These are phyloP conservation scores for Parietichytrium sp. DNA, from an alignment of 108 stramenopile species.

Conservation along the genomic window DNA sequence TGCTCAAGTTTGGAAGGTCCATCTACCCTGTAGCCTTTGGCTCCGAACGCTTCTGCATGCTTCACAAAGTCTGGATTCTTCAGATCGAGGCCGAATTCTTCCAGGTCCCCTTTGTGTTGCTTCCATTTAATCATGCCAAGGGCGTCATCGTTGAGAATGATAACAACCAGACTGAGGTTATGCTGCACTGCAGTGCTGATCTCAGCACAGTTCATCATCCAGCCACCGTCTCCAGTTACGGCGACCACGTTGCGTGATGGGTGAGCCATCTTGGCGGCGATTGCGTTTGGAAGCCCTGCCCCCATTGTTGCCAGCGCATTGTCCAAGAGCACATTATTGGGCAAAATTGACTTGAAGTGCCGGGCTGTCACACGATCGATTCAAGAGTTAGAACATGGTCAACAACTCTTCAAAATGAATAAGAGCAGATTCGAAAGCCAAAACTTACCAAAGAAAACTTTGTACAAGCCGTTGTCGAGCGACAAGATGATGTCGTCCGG, in stretches of 20 bases:
- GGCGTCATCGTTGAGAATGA: conserved; percentile 48
- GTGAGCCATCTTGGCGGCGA: conserved; percentile 36
- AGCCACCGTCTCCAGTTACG: conserved; percentile 47
- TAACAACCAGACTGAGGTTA: conserved; percentile 38
- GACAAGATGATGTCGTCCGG: conserved; percentile 43
- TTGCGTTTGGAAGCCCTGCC: conserved; percentile 46
- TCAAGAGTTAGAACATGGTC: too few relatives aligned
- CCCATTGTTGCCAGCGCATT: conserved; percentile 51
- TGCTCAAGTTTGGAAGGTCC: conserved; percentile 39
- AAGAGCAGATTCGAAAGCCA: too few relatives aligned
- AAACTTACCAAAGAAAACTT: too few relatives aligned
- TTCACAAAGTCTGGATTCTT: conserved; percentile 47
- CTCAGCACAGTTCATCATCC: conserved; percentile 42
- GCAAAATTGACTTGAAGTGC: conserved; percentile 34
- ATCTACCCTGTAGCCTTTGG: conserved; percentile 44
- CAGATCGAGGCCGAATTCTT: conserved; percentile 46
- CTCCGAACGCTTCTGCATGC: conserved; percentile 42
- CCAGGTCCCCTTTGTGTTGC: conserved; percentile 40
- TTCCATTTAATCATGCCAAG: conserved; percentile 56
- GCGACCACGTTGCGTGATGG: conserved; percentile 44
- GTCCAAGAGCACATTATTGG: conserved; percentile 46
- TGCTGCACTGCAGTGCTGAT: conserved; percentile 45
- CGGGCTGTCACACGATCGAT: too few relatives aligned
- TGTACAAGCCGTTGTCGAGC: conserved; percentile 51
- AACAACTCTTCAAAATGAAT: too few relatives aligned